Evolutionary conservation across 176 grass and related monocot species (phyloP).

Genomic region (Phoenix roebelenii): DNA sequence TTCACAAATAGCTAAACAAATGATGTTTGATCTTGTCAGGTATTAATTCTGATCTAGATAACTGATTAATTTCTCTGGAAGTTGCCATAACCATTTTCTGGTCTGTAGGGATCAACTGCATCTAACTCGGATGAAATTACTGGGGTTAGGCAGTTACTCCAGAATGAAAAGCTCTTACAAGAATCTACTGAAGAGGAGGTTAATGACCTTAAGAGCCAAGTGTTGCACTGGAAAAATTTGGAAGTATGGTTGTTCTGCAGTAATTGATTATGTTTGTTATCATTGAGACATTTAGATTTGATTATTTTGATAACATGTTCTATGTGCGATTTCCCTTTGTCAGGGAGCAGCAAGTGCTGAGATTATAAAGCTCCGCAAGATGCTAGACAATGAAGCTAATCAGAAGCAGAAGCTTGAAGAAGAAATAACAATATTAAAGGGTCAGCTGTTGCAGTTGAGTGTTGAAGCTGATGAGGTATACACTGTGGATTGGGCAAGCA

Average conservation of each 20-base stretch:
- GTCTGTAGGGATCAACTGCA: constrained; percentile 38
- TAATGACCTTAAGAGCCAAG: constrained; percentile 71
- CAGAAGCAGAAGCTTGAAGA: constrained; percentile 90
- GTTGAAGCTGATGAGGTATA: constrained; percentile 88
- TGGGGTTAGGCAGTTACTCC: constrained; percentile 49
- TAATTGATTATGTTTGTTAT: constrained; percentile 4
- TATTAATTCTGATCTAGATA: too few species aligned
- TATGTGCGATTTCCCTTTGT: constrained; percentile 19
- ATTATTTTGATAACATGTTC: constrained; percentile 8
- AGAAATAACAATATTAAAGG: constrained; percentile 71
- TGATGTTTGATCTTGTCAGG: neutral
- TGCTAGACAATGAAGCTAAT: constrained; percentile 69
- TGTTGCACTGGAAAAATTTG: constrained; percentile 90
- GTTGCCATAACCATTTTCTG: neutral
- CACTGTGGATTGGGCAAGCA: neutral
- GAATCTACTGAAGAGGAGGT: constrained; percentile 67
- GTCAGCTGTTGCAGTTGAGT: constrained; percentile 83
- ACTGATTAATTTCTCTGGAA: too few species aligned
- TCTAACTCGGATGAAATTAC: constrained; percentile 38
- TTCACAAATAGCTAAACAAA: too few species aligned
- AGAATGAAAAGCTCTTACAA: constrained; percentile 74
- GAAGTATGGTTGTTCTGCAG: constrained; percentile 46
- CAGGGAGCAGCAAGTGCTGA: constrained; percentile 77
- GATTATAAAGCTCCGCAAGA: constrained; percentile 59
- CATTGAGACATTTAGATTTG: constrained; percentile 4